phyloP scores from a whole-genome alignment of 352 stramenopile genomes.

The Lagenidium giganteum region DNA sequence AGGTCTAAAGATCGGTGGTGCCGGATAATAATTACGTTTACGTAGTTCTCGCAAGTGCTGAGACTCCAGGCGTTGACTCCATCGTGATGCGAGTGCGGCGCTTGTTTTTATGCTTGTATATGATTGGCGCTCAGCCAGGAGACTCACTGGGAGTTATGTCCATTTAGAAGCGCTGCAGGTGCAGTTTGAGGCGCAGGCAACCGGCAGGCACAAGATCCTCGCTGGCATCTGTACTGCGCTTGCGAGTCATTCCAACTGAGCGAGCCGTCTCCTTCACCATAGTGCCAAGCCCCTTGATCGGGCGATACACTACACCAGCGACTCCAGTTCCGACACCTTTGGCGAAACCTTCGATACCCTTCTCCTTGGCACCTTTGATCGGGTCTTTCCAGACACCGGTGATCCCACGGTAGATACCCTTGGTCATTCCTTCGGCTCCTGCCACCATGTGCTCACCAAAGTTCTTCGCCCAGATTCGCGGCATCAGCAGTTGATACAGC shows the following conservation, averaged over 20 bases:
- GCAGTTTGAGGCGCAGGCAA: conserved; percentile 51
- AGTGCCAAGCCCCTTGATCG: conserved; percentile 61
- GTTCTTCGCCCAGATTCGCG: conserved; percentile 63
- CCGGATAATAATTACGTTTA: conserved; percentile 27
- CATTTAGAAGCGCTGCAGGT: conserved; percentile 57
- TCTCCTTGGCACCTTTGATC: conserved; percentile 69
- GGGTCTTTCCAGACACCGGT: conserved; percentile 76
- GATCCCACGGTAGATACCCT: conserved; percentile 67
- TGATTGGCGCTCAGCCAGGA: too few species aligned
- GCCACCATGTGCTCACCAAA: conserved; percentile 82
- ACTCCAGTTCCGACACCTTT: conserved; percentile 70
- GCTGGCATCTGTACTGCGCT: conserved; percentile 25
- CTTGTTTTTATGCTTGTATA: too few species aligned
- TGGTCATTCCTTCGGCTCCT: conserved; percentile 57
- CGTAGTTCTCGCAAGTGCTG: conserved; percentile 9
- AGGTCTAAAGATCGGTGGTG: conserved; percentile 6
- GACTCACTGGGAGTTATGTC: background rate
- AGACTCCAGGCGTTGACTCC: background rate
- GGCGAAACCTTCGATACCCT: conserved; percentile 64
- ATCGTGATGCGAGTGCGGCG: background rate
- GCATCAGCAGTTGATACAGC: conserved; percentile 58
- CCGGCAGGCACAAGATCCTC: conserved; percentile 60
- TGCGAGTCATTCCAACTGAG: conserved; percentile 52
- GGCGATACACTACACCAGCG: conserved; percentile 59
- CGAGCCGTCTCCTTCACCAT: conserved; percentile 78